phyloP scores from a whole-genome alignment of 2,329 filamentous ascomycete genomes.

The Metarhizium humberi region DNA sequence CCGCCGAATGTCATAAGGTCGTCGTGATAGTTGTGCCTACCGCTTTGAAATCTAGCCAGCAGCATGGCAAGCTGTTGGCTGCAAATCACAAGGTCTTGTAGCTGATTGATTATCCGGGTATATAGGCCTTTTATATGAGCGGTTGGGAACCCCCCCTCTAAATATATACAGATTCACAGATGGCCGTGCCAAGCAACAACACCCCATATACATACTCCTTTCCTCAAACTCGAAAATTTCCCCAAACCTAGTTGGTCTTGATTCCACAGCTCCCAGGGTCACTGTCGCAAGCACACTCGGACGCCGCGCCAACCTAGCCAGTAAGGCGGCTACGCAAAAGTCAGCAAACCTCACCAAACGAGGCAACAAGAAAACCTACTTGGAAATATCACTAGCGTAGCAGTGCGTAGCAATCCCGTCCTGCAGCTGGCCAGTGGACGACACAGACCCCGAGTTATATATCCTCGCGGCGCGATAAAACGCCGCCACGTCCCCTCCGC shows the following conservation, averaged over 20 bases:
- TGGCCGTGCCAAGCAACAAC: no score
- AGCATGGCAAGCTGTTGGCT: no score
- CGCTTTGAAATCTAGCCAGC: no score
- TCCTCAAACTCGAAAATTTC: no score
- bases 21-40: no score
- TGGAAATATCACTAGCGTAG: slow-evolving; percentile 40
- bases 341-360: not conserved
- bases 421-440: slow-evolving; percentile 23
- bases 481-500: slow-evolving; percentile 9
- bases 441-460: slow-evolving; percentile 37
- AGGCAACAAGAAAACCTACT: not conserved
- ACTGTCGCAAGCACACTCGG: slow-evolving; percentile 12
- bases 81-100: no score
- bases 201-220: no score
- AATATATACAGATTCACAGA: no score
- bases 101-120: no score
- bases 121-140: no score
- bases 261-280: slow-evolving; percentile 10
- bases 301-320: slow-evolving; percentile 11
- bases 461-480: slow-evolving; percentile 37
- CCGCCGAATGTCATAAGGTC: no score
- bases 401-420: slow-evolving; percentile 36
- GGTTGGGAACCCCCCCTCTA: no score
- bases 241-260: not conserved
- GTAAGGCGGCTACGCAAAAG: slow-evolving; percentile 9